A percentile compares a stretch with the other conserved stretches of the same genome.
These are phyloP conservation scores for Pontederia crassipes DNA, from an alignment of 176 grass and related monocot species.

Conservation along the genomic window DNA sequence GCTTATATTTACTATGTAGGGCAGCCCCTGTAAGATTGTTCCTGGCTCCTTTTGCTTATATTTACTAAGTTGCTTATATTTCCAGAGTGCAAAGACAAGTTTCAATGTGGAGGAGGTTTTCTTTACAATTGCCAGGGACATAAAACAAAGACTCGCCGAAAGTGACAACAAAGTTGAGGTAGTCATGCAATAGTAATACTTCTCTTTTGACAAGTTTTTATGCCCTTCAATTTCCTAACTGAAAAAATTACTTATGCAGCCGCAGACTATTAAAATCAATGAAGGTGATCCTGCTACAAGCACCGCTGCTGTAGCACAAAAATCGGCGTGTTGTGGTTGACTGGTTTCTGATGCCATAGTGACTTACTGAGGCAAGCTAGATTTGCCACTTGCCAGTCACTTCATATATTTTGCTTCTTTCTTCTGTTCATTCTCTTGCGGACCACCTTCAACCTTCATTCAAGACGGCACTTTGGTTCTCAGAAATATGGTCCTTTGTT, in stretches of 20 bases:
- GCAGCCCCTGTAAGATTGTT: no score
- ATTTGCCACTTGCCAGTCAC: no score
- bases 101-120: slow-evolving; percentile 20
- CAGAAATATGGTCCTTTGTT: no score
- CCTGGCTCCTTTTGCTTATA: neutral
- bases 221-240: no score
- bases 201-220: neutral
- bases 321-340: slow-evolving; percentile 13
- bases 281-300: slow-evolving; percentile 10
- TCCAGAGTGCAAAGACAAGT: slow-evolving; percentile 18
- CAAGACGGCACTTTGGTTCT: no score
- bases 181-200: neutral
- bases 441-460: no score
- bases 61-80: neutral
- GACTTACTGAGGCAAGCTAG: no score
- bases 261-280: slow-evolving; percentile 16
- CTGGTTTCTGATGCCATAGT: no score
- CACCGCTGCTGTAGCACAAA: neutral
- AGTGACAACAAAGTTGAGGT: slow-evolving; percentile 14
- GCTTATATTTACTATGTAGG: no score
- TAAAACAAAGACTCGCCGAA: slow-evolving; percentile 21
- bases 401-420: no score
- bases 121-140: slow-evolving; percentile 20
- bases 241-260: neutral
- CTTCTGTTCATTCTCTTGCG: no score